Conservation (phyloP, 768 basidiomycete species). For the Hericium rajendrae region DNA sequence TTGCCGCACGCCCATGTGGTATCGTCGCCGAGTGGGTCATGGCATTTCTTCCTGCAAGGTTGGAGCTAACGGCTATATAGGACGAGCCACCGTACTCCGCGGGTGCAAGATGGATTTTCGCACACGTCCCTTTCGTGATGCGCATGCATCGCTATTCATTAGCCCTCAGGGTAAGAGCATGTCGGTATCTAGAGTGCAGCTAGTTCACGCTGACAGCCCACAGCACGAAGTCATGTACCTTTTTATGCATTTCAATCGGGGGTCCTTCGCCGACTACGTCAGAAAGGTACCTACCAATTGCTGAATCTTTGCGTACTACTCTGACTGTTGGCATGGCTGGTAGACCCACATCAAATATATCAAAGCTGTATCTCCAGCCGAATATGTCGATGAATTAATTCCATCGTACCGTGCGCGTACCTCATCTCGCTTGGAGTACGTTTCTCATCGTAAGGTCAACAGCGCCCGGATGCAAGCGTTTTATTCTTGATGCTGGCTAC, state of each 20-base stretch:
- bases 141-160: conserved; percentile 7
- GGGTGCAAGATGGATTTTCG: conserved; percentile 14
- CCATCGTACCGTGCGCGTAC: conserved; percentile 20
- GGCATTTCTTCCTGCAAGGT: background rate
- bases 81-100: conserved; percentile 5
- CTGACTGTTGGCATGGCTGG: background rate
- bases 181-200: background rate
- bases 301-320: background rate
- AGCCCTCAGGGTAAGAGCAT: conserved; percentile 2
- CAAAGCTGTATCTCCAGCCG: conserved; percentile 15
- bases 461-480: conserved; percentile 20
- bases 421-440: background rate
- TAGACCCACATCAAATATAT: conserved; percentile 12
- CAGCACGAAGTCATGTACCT: no score
- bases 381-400: conserved; percentile 21
- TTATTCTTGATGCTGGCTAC: conserved; percentile 26
- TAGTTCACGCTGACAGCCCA: no score
- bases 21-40: conserved; percentile 1
- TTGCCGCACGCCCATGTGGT: conserved; percentile 21
- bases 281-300: background rate
- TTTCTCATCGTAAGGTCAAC: background rate
- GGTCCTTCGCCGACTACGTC: background rate
- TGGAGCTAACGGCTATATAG: background rate
- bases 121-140: conserved; percentile 10
- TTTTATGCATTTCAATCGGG: no score